Evolutionary conservation across 176 grass and related monocot species (phyloP).

Genomic region (Juncus inflexus): DNA sequence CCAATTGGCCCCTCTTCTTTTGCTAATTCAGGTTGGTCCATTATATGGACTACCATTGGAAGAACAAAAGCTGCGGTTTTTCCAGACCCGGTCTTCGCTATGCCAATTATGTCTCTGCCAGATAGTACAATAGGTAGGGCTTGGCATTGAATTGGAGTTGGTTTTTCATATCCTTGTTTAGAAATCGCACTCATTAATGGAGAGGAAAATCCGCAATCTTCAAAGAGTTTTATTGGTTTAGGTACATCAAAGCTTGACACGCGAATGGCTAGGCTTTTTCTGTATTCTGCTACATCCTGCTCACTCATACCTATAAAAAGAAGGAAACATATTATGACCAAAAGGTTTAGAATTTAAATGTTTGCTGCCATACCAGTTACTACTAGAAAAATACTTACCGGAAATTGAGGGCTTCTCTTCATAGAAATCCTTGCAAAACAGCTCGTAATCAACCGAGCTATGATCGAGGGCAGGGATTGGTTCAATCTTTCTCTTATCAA

Average conservation of each 20-base stretch:
- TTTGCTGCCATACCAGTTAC: too few species aligned
- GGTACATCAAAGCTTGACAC: slow-evolving; percentile 90
- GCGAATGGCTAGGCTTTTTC: slow-evolving; percentile 81
- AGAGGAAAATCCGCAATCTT: slow-evolving; percentile 75
- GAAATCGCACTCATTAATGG: slow-evolving; percentile 82
- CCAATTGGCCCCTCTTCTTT: slow-evolving; percentile 99
- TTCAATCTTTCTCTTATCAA: slow-evolving; percentile 97
- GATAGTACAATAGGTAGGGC: slow-evolving; percentile 87
- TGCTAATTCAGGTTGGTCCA: slow-evolving; percentile 95
- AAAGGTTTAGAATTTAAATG: too few species aligned
- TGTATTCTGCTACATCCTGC: slow-evolving; percentile 68
- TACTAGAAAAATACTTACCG: slow-evolving; percentile 33
- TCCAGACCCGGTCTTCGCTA: slow-evolving; percentile 98
- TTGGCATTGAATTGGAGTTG: slow-evolving; percentile 93
- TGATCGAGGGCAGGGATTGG: slow-evolving; percentile 80
- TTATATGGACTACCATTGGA: slow-evolving; percentile 97
- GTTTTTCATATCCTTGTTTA: slow-evolving; percentile 94
- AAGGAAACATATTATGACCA: neutral
- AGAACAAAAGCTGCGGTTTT: slow-evolving; percentile 99
- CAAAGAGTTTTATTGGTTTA: slow-evolving; percentile 77
- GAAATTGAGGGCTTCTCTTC: slow-evolving; percentile 89
- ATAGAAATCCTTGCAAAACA: slow-evolving; percentile 87
- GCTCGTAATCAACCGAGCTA: slow-evolving; percentile 62
- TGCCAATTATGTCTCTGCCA: slow-evolving; percentile 95
- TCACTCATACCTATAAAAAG: slow-evolving; percentile 69